These are phyloP conservation scores for Pythium graminicola DNA, from an alignment of 352 stramenopile genomes.

Conservation along the genomic window DNA sequence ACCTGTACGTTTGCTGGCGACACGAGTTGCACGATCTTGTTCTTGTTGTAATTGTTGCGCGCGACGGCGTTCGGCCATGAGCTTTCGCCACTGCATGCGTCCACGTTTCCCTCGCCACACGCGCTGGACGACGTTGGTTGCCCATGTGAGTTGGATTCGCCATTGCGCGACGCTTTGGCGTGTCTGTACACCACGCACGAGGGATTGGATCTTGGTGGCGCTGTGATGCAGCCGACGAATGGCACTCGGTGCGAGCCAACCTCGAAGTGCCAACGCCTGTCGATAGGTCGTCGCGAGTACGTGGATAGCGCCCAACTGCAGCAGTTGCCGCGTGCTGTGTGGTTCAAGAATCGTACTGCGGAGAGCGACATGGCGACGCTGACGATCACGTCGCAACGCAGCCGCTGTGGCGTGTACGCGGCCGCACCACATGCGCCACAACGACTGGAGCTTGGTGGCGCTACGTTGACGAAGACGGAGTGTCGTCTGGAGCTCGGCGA, in stretches of 20 bases:
- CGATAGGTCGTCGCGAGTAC: conserved; percentile 45
- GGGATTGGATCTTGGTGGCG: conserved; percentile 51
- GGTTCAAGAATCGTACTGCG: too few relatives aligned
- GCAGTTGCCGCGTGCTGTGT: conserved; percentile 36
- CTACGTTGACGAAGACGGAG: conserved; percentile 32
- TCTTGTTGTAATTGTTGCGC: conserved; percentile 48
- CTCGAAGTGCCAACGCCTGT: conserved; percentile 34
- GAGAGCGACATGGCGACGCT: conserved; percentile 27
- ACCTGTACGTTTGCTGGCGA: conserved; percentile 53
- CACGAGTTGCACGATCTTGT: conserved; percentile 44
- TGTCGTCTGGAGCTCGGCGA: conserved; percentile 35
- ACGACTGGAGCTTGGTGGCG: conserved; percentile 54
- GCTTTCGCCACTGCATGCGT: conserved; percentile 48
- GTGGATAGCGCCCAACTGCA: conserved; percentile 52
- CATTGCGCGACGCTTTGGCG: conserved; percentile 30
- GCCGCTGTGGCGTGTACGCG: conserved; percentile 43
- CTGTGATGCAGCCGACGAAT: conserved; percentile 34
- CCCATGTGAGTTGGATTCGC: conserved; percentile 26
- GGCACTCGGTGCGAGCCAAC: conserved; percentile 52
- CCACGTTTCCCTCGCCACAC: conserved; percentile 52
- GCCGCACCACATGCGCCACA: conserved; percentile 72
- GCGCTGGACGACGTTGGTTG: conserved; percentile 39
- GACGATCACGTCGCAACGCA: conserved; percentile 32
- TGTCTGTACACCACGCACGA: conserved; percentile 44
- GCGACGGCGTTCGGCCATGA: conserved; percentile 38